phyloP scores from a whole-genome alignment of 768 basidiomycete genomes.

The Lentinus tigrinus region DNA sequence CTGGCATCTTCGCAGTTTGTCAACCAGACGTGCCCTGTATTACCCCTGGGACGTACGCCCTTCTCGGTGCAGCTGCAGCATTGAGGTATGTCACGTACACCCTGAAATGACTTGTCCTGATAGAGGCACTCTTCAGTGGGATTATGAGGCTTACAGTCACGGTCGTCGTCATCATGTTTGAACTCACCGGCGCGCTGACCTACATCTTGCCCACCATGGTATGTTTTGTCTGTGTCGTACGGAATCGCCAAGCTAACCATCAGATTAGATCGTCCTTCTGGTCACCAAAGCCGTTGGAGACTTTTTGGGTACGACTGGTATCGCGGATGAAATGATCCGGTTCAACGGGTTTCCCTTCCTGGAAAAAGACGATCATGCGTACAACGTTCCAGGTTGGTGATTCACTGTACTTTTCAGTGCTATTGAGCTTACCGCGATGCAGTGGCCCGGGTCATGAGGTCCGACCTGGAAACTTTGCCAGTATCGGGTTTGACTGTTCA shows the following conservation, averaged over 20 bases:
- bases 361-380: slow-evolving; percentile 92
- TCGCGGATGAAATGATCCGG: slow-evolving; percentile 94
- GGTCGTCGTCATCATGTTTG: slow-evolving; percentile 99
- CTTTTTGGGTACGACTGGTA: slow-evolving; percentile 87
- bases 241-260: not conserved
- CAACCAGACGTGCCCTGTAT: slow-evolving; percentile 93
- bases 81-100: slow-evolving; percentile 57
- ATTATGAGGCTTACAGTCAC: slow-evolving; percentile 97
- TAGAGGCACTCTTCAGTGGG: slow-evolving; percentile 51
- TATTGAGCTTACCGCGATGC: not conserved
- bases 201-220: slow-evolving; percentile 99
- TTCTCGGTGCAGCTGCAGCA: slow-evolving; percentile 94
- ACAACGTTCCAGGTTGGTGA: slow-evolving; percentile 79
- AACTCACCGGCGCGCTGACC: slow-evolving; percentile 93
- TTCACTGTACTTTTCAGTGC: not conserved
- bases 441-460: slow-evolving; percentile 92
- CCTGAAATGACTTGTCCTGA: not conserved
- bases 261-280: slow-evolving; percentile 83
- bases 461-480: slow-evolving; percentile 68
- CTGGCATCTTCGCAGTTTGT: slow-evolving; percentile 88
- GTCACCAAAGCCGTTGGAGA: slow-evolving; percentile 98
- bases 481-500: slow-evolving; percentile 74
- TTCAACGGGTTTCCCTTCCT: slow-evolving; percentile 98
- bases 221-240: slow-evolving; percentile 18
- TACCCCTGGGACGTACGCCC: slow-evolving; percentile 97